These are phyloP conservation scores for Paramecium sexaurelia DNA, from an alignment of 73 alveolate species.

Conservation along the genomic window DNA sequence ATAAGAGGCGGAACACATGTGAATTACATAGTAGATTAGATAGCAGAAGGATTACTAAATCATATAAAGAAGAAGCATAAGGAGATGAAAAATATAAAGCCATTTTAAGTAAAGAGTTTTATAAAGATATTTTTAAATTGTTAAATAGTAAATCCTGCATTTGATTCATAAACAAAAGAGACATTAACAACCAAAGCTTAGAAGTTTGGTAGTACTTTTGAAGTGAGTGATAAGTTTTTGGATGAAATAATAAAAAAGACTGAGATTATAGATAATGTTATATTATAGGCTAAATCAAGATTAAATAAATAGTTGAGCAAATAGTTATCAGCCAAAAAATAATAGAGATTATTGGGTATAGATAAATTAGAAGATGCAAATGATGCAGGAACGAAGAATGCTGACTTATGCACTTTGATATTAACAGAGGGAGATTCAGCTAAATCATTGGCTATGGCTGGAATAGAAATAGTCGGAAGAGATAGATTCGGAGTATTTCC, in stretches of 20 bases:
- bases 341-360: constrained; percentile 89
- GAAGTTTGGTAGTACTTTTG: constrained; percentile 95
- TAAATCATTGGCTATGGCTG: constrained; percentile 98
- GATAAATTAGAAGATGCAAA: constrained; percentile 99
- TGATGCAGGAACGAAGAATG: constrained; percentile 91
- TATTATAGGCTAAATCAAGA: constrained; percentile 75
- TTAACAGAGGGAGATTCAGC: constrained; percentile 99
- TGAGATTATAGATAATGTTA: background rate
- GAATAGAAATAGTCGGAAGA: constrained; percentile 98
- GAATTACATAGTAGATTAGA: constrained; percentile 94
- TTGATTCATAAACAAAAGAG: constrained; percentile 99
- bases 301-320: constrained; percentile 77
- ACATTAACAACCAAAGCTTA: constrained; percentile 93
- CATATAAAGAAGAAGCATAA: constrained; percentile 81
- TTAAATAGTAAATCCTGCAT: constrained; percentile 98
- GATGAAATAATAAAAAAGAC: constrained; percentile 82
- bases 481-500: constrained; percentile 99
- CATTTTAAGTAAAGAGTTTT: constrained; percentile 77
- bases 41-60: constrained; percentile 83
- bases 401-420: constrained; percentile 87
- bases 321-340: constrained; percentile 81
- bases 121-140: constrained; percentile 95
- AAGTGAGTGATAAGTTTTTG: constrained; percentile 90
- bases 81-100: constrained; percentile 72
- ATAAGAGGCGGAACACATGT: constrained; percentile 99